Base-by-base conservation (phyloP, 345 rosid species). In the Cardamine chenopodiifolia region DNA sequence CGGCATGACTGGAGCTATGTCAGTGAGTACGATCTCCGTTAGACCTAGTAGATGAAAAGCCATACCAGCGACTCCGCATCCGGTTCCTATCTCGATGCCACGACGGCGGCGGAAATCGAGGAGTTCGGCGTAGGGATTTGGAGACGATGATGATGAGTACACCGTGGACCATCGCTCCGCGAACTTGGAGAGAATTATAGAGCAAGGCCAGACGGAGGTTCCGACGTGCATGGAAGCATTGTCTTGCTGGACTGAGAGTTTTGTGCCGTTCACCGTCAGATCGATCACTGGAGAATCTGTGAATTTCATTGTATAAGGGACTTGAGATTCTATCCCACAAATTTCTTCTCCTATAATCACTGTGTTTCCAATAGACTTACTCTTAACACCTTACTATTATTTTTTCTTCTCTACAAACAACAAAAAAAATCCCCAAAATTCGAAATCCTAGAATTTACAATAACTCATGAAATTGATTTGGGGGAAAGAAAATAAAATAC, bases 191-290 rank as follows among this genome's bases (percentile, higher is more conserved):
- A 93, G 96, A 65, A 93, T 91, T 12, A 91, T 77, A 48, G 96
- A 93, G 69, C 97, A 87, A 53, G 97, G 89, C 98, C 98, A 93
- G 6, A 93, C 91, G 82, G 98, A 88, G 66, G 96, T 93, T 48
- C 96, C 98, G 28, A 93, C 98, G 82, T 93, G 96, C 83, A 89
- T 81, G 48, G 98, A 84, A 4, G 81, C 88, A 75, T 93, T 93
- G 86, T 93, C 96, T 67, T 93, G 96, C 17, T 83, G 93, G 83
- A 93, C 58, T 28, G 93, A 85, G 67, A 94, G 93, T 54, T 49
- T 53, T 9, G 86, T 77, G 71, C 81, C 84, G 60, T 88, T 74
- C 59, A 90, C 85, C 53, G 82, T 78, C 31, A 94, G 92, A 52
- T 94, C 90, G 49, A 88, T 88, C 77, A 84, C 91, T 63, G 97